Evolutionary conservation across 2,329 filamentous ascomycete genomes (phyloP), one percentile per base, ranked within the genome.

Genomic region (Microdochium bolleyi): DNA sequence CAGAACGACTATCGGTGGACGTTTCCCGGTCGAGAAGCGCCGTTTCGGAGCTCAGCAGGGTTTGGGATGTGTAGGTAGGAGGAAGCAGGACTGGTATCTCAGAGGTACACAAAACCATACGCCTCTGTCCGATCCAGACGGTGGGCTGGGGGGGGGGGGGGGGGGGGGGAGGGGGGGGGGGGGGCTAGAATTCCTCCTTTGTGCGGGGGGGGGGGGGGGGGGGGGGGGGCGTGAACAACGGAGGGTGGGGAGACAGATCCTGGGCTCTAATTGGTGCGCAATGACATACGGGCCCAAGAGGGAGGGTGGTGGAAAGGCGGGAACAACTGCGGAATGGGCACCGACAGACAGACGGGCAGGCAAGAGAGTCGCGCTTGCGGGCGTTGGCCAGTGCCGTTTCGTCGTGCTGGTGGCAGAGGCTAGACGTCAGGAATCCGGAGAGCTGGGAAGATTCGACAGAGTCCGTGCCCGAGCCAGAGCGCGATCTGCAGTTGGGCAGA

Each of bases 401-500:
- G 22, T 11, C 34, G 41, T 24, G 41, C 14, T 8, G 7, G 16
- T 10, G 13, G 41, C 41, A 19, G 14, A 19, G 14, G 19, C 16
- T 16, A 14, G 37, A 19, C 7, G 19, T 16, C 37, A 16, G 41
- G 19, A 8, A 22, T 19, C 41, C 41, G 41, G 41, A 49, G 49
- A 48, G 46, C 21, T 46, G 51, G 53, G 46, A 44, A 48, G 30
- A 41, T 49, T 34, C 13, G 41, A 46, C 16, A n/a, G 37, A 41
- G 37, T n/a, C 37, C 16, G 41, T 46, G 56, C 60, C 56, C 55
- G 59, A 58, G 49, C 52, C 54, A 53, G 61, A 58, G 60, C 56
- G 61, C 51, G 62, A 69, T 68, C 67, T 64, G 65, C 66, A 62
- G 66, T 69, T 69, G 66, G 66, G 66, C 65, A 67, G 64, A 64